Base-by-base conservation (phyloP, 2,329 filamentous ascomycete species). In the Chaetomiaceae sp. region DNA sequence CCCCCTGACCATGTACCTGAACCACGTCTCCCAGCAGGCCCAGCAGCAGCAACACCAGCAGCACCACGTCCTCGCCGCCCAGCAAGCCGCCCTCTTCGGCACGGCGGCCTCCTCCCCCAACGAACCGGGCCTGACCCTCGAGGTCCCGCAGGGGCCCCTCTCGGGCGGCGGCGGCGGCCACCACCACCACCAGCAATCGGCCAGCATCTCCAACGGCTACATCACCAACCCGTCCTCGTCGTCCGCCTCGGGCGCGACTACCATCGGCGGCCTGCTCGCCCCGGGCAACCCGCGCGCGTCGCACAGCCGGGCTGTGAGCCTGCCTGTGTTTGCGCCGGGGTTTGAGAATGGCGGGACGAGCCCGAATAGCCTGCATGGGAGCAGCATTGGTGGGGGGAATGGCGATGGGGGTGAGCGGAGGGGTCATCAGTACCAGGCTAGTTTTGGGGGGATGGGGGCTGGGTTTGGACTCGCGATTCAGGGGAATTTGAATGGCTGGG, bases 1-100 rank as follows among this genome's bases (percentile, higher is more conserved):
- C 68, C 92, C 92, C 0, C 70, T 97, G 67, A 96, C 91, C 20
- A 83, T 96, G 82, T 97, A 96, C 66, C 78, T 96, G 53, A 92
- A 85, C 69, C 89, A 95, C 64, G 81, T 92, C 23, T 84, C 83
- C 19, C 81, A 85, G 55, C 82, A 87, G 63, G 79, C 81, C 14
- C 85, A 88, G 57, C 79, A 82, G 43, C 86, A 91, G 58, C 87
- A 89, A 55, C 77, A 86, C 27, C 85, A 89, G 58, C 84, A 90
- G 58, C 81, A 87, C 48, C 82, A 86, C 56, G 78, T 82, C 35
- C 77, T 89, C 59, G 79, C 80, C 50, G 83, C 82, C 30, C 89
- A 93, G 64, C 89, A 95, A 68, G 84, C 85, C 40, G 84, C 87
- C 7, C 76, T 95, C 57, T 96, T 92, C 65, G 87, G 85, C 56